phyloP scores from a whole-genome alignment of 306 rosid genomes.

The Dryas octopetala region DNA sequence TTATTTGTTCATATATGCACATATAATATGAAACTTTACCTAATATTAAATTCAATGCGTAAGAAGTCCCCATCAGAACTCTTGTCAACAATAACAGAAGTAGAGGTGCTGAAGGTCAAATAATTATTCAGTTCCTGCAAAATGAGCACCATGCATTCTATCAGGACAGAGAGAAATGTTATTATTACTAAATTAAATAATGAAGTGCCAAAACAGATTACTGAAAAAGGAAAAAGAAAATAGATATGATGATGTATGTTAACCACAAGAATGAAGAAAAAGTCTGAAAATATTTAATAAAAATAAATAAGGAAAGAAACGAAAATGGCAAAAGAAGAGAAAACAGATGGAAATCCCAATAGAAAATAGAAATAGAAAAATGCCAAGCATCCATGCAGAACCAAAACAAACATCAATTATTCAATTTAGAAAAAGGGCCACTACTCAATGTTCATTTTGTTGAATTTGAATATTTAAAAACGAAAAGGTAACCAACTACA shows the following conservation, averaged over 20 bases:
- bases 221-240: neutral
- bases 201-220: neutral
- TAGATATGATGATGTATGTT: neutral
- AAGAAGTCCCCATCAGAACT: constrained; percentile 86
- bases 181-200: neutral
- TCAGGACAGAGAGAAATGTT: neutral
- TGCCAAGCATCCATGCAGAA: neutral
- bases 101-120: constrained; percentile 78
- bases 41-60: constrained; percentile 83
- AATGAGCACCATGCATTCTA: constrained; percentile 9
- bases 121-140: constrained; percentile 87
- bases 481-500: constrained; percentile 8
- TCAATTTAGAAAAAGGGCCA: neutral
- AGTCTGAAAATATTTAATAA: neutral
- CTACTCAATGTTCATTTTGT: neutral
- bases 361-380: neutral
- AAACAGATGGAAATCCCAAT: neutral
- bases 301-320: neutral
- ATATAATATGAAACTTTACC: constrained; percentile 43
- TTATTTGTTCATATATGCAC: too few species aligned
- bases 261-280: neutral
- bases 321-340: neutral
- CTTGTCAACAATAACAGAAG: constrained; percentile 84
- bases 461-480: neutral
- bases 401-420: neutral